Conservation (phyloP, 306 rosid genomes). For the Trifolium dubium region DNA sequence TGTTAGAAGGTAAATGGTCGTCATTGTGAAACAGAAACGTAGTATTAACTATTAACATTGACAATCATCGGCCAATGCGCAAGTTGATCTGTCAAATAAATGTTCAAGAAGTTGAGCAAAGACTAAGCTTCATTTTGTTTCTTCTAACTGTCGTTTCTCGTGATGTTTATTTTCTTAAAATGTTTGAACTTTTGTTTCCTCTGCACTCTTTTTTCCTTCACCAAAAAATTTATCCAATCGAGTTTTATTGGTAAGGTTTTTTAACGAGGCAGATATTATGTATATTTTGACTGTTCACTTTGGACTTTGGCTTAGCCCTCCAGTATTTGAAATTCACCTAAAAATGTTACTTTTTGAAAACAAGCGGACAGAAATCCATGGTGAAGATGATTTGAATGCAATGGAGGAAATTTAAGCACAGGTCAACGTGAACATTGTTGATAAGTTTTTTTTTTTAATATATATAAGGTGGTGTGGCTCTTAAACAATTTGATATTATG, state of each 20-base stretch:
- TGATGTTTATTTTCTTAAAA: too few relatives aligned
- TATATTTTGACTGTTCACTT: too few relatives aligned
- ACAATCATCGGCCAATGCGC: conserved; percentile 46
- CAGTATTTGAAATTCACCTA: too few relatives aligned
- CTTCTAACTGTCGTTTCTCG: background rate
- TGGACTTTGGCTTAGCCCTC: too few relatives aligned
- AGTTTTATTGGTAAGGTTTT: too few relatives aligned
- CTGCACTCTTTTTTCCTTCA: too few relatives aligned
- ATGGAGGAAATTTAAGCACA: conserved; percentile 45
- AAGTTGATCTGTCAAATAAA: conserved; percentile 23
- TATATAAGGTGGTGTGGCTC: conserved; percentile 1
- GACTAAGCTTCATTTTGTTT: conserved; percentile 54
- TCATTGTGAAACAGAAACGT: conserved; percentile 47
- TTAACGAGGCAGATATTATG: too few relatives aligned
- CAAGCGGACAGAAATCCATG: conserved; percentile 48
- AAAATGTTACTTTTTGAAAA: too few relatives aligned
- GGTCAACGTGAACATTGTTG: conserved; percentile 43
- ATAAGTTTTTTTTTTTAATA: conserved; percentile 12
- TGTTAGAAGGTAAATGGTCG: conserved; percentile 42
- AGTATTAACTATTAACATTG: conserved; percentile 48
- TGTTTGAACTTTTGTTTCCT: too few relatives aligned
- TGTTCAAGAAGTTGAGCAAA: conserved; percentile 51
- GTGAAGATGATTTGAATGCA: conserved; percentile 47
- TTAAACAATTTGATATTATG: background rate
- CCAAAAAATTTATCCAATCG: too few relatives aligned